Evolutionary conservation across 768 basidiomycete genomes (phyloP).

Genomic region (Panellus pusillus): DNA sequence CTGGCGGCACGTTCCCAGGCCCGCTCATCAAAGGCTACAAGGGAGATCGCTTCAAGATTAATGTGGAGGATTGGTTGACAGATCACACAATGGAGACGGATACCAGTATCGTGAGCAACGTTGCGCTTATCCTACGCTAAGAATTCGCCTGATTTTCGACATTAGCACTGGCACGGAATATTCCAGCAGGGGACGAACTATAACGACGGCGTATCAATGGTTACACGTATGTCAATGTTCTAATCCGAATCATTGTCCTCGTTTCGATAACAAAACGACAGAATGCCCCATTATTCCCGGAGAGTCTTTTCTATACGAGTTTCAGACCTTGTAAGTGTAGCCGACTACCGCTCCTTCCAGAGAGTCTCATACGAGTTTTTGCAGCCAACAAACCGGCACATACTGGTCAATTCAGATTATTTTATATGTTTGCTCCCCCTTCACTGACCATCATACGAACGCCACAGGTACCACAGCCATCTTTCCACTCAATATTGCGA

Average conservation of each 20-base stretch:
- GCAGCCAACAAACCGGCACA: no score
- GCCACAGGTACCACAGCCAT: conserved; percentile 37
- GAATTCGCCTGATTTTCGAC: conserved; percentile 11
- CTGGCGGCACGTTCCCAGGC: conserved; percentile 48
- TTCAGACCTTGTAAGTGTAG: conserved; percentile 27
- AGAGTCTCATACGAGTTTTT: background rate
- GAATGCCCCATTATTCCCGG: conserved; percentile 49
- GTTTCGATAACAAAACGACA: conserved; percentile 22
- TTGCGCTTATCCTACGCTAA: background rate
- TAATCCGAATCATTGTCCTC: no score
- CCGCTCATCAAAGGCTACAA: conserved; percentile 41
- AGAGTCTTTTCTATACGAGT: conserved; percentile 44
- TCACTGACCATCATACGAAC: conserved; percentile 31
- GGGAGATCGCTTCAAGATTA: conserved; percentile 41
- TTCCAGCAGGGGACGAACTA: conserved; percentile 42
- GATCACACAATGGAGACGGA: conserved; percentile 34
- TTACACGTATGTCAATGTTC: conserved; percentile 14
- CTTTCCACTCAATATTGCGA: background rate
- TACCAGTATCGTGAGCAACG: conserved; percentile 33
- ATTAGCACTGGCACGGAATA: conserved; percentile 56
- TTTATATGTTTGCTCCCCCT: background rate
- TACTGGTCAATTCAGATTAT: background rate
- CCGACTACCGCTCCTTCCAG: background rate
- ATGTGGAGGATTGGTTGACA: conserved; percentile 45
- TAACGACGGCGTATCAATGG: conserved; percentile 43